Conservation (phyloP, 768 basidiomycete genomes). For the Sporobolomyces phaffii region DNA sequence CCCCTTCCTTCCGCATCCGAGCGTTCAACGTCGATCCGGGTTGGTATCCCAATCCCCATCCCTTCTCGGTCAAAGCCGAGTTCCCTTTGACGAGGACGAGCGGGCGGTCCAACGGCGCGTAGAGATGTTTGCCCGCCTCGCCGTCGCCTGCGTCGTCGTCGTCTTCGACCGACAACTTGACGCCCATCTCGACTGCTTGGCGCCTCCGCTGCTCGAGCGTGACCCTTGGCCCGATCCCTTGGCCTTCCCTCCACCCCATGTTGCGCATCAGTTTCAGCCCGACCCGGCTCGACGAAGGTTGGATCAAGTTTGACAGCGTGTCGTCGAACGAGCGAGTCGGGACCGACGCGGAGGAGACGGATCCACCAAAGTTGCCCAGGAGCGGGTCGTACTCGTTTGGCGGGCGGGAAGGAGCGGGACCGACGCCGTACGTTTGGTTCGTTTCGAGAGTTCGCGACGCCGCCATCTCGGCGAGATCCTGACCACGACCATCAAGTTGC, state of each 20-base stretch:
- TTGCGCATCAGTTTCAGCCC: conserved; percentile 82
- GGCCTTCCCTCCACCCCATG: conserved; percentile 91
- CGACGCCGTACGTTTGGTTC: conserved; percentile 63
- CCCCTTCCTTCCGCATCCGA: not conserved
- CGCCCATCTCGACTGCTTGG: conserved; percentile 45
- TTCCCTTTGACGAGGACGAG: conserved; percentile 54
- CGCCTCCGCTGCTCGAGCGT: conserved; percentile 66
- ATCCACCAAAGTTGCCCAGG: conserved; percentile 18
- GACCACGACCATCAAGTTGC: too few species aligned
- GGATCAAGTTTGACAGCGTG: conserved; percentile 64
- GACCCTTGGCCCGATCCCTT: conserved; percentile 86
- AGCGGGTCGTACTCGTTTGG: conserved; percentile 30
- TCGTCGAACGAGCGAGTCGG: conserved; percentile 39
- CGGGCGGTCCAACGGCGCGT: conserved; percentile 72
- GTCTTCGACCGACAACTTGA: conserved; percentile 43
- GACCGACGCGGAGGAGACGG: not conserved
- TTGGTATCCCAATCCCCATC: conserved; percentile 74
- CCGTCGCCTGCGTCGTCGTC: conserved; percentile 50
- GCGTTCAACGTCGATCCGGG: conserved; percentile 51
- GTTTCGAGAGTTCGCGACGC: conserved; percentile 70
- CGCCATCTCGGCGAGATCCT: conserved; percentile 70
- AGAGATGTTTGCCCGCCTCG: conserved; percentile 79
- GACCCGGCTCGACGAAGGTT: conserved; percentile 68
- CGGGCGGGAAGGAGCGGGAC: conserved; percentile 43
- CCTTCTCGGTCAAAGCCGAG: conserved; percentile 59